Conservation (phyloP, 2,329 filamentous ascomycete genomes). For the Alternaria longipes region DNA sequence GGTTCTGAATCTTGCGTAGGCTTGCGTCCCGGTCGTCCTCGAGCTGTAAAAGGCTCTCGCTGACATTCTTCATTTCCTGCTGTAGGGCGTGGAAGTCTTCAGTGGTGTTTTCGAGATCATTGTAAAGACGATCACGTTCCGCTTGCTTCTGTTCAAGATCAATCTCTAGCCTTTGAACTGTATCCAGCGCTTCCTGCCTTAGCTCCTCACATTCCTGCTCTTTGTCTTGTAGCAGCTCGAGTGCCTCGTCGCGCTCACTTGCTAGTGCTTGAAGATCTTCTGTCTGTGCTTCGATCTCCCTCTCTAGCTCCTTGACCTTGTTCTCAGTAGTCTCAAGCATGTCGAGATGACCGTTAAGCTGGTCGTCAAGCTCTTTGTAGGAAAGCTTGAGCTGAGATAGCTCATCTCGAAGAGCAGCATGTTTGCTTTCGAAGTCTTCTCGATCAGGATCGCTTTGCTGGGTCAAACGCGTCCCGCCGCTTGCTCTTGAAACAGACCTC, state of each 20-base stretch:
- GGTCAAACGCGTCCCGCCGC: conserved; percentile 65
- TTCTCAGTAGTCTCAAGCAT: conserved; percentile 75
- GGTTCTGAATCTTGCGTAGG: conserved; percentile 77
- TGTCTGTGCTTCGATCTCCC: conserved; percentile 80
- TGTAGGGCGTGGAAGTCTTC: conserved; percentile 94
- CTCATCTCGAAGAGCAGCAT: conserved; percentile 84
- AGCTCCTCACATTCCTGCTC: conserved; percentile 63
- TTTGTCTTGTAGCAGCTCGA: conserved; percentile 74
- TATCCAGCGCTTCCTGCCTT: conserved; percentile 66
- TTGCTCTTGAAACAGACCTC: conserved; percentile 77
- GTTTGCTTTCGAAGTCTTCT: conserved; percentile 85
- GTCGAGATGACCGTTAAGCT: conserved; percentile 79
- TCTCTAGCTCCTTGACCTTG: conserved; percentile 73
- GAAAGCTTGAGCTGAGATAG: conserved; percentile 86
- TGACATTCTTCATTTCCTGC: conserved; percentile 91
- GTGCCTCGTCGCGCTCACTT: conserved; percentile 84
- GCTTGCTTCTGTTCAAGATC: conserved; percentile 77
- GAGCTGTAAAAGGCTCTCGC: conserved; percentile 82
- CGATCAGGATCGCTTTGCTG: conserved; percentile 70
- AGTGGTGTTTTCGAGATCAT: conserved; percentile 76
- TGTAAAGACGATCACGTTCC: conserved; percentile 74
- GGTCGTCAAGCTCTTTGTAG: conserved; percentile 86
- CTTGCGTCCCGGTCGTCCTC: conserved; percentile 90
- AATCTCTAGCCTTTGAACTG: conserved; percentile 65
- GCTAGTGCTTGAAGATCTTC: conserved; percentile 83